Evolutionary conservation across 176 grass and related monocot genomes (phyloP).

Genomic region (Rhynchospora pubera): DNA sequence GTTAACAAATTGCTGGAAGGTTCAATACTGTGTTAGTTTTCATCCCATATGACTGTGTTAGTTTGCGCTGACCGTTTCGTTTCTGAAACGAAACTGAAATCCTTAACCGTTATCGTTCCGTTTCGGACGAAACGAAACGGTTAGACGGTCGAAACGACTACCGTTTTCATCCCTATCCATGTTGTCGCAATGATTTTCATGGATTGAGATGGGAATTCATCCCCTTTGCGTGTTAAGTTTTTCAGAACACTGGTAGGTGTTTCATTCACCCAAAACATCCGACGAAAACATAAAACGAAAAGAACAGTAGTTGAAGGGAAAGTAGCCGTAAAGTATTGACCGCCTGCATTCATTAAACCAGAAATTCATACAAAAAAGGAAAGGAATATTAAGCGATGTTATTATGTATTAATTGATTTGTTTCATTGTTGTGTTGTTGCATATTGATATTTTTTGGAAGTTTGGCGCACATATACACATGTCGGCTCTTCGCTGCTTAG

Average conservation of each 20-base stretch:
- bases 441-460: background rate
- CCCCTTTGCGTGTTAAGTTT: conserved; percentile 36
- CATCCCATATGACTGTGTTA: too few relatives aligned
- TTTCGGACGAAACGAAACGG: too few relatives aligned
- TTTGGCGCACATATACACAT: too few relatives aligned
- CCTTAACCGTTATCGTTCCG: too few relatives aligned
- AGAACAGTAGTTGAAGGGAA: background rate
- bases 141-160: too few relatives aligned
- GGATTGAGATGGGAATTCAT: conserved; percentile 40
- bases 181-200: conserved; percentile 41
- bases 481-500: too few relatives aligned
- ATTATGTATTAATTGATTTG: background rate
- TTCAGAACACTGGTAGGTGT: conserved; percentile 41
- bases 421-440: background rate
- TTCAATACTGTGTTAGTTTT: background rate
- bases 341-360: background rate
- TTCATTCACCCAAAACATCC: conserved; percentile 54
- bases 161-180: too few relatives aligned
- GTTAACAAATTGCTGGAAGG: background rate
- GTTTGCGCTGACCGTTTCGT: too few relatives aligned
- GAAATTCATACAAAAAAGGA: background rate
- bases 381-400: too few relatives aligned
- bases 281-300: background rate
- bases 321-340: too few relatives aligned
- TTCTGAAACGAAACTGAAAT: too few relatives aligned